These are phyloP conservation scores for Candida silvatica DNA, from an alignment of 805 yeast genomes.

Conservation along the genomic window DNA sequence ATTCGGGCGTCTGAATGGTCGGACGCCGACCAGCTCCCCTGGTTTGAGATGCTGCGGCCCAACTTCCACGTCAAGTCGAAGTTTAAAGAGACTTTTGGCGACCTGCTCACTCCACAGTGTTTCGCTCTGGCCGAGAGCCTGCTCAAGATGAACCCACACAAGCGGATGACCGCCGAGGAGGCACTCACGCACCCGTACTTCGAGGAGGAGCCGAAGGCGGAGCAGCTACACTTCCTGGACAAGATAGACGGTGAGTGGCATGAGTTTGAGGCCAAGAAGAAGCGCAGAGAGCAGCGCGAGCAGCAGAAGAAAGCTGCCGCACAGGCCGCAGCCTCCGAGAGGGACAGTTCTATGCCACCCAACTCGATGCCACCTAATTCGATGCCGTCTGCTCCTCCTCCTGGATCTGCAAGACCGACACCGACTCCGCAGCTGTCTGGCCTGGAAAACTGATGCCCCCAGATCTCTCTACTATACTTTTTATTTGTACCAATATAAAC, in stretches of 20 bases:
- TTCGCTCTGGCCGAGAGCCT: constrained; percentile 58
- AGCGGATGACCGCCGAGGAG: constrained; percentile 56
- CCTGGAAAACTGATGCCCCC: too few relatives aligned
- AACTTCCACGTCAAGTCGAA: constrained; percentile 26
- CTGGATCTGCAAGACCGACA: neutral
- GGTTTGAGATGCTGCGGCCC: constrained; percentile 85
- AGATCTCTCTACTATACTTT: too few relatives aligned
- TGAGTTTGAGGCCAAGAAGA: constrained; percentile 87
- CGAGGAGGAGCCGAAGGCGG: constrained; percentile 55
- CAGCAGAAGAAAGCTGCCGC: constrained; percentile 5
- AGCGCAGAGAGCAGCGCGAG: constrained; percentile 34
- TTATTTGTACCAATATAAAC: too few relatives aligned
- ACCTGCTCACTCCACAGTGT: constrained; percentile 38
- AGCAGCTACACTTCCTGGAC: constrained; percentile 45
- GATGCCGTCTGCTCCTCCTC: too few relatives aligned
- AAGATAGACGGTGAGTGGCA: constrained; percentile 87
- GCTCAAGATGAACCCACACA: constrained; percentile 58
- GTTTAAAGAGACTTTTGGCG: constrained; percentile 35
- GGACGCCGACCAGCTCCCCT: constrained; percentile 66
- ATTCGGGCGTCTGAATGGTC: constrained; percentile 76
- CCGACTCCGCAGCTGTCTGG: too few relatives aligned
- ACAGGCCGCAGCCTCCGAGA: too few relatives aligned
- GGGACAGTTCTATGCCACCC: too few relatives aligned
- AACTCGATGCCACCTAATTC: too few relatives aligned
- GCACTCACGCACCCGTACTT: constrained; percentile 73